Conservation (phyloP, 2,329 filamentous ascomycete genomes). For the Exophiala alcalophila region DNA sequence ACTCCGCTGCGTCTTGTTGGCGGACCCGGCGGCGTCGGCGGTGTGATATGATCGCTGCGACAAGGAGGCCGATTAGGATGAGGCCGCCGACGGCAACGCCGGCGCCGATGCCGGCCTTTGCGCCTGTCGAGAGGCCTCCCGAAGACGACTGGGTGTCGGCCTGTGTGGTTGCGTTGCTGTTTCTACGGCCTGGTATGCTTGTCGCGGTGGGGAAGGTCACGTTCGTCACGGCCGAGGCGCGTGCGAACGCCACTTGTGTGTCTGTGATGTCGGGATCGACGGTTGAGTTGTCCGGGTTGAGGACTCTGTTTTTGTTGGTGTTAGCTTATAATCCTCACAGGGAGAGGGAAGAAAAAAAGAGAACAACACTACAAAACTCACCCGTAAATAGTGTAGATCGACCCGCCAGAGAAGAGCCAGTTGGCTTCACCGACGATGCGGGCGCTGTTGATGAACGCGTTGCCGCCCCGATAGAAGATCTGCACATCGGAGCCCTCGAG, state of each 20-base stretch:
- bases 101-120: slow-evolving; percentile 11
- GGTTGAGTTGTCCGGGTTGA: slow-evolving; percentile 15
- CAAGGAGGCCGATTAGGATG: slow-evolving; percentile 6
- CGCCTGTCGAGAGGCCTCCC: slow-evolving; percentile 2
- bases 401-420: slow-evolving; percentile 15
- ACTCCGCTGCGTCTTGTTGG: too few species aligned
- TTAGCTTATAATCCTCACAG: background rate
- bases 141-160: too few species aligned
- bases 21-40: too few species aligned
- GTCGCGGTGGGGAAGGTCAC: slow-evolving; percentile 9
- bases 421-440: slow-evolving; percentile 5
- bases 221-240: slow-evolving; percentile 5
- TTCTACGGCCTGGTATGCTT: background rate
- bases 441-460: slow-evolving; percentile 17
- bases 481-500: slow-evolving; percentile 15
- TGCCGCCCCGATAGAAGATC: slow-evolving; percentile 7
- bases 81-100: background rate
- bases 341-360: too few species aligned
- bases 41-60: too few species aligned
- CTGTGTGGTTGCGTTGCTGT: background rate
- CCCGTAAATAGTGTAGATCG: slow-evolving; percentile 19
- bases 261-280: slow-evolving; percentile 9
- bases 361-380: background rate
- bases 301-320: slow-evolving; percentile 5
- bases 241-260: slow-evolving; percentile 11